Conservation (phyloP, 2,329 filamentous ascomycete genomes). For the Colletotrichum sansevieriae region DNA sequence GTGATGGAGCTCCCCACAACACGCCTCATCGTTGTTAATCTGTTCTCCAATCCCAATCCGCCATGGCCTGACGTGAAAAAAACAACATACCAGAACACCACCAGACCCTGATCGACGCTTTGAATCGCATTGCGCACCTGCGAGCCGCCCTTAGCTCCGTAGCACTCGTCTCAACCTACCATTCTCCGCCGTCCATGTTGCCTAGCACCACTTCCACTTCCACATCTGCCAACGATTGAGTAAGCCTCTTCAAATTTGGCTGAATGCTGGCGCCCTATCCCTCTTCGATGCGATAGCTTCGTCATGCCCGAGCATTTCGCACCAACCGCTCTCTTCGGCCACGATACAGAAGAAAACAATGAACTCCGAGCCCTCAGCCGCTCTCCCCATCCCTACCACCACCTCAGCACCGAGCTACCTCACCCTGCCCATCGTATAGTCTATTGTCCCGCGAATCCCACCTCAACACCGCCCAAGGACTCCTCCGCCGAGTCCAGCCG, state of each 20-base stretch:
- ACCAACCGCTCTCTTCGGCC: constrained; percentile 50
- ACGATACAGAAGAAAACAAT: constrained; percentile 53
- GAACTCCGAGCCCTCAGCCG: constrained; percentile 66
- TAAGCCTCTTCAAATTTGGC: constrained; percentile 9
- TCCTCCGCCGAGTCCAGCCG: constrained; percentile 44
- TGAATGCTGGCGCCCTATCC: constrained; percentile 24
- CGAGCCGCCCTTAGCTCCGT: constrained; percentile 7
- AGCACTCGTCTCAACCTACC: not conserved
- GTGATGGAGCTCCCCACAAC: constrained; percentile 41
- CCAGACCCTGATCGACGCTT: not conserved
- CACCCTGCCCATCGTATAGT: constrained; percentile 59
- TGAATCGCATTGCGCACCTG: constrained; percentile 5
- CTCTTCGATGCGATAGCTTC: constrained; percentile 46
- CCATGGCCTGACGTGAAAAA: constrained; percentile 35
- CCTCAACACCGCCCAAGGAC: constrained; percentile 32
- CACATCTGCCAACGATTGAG: not conserved
- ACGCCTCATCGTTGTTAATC: constrained; percentile 15
- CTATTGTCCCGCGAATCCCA: constrained; percentile 42
- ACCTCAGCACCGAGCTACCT: constrained; percentile 67
- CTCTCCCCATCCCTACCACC: constrained; percentile 77
- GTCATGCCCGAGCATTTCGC: constrained; percentile 63
- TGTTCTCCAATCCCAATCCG: constrained; percentile 14
- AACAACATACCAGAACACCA: constrained; percentile 19
- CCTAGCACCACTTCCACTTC: constrained; percentile 12
- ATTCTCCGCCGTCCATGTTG: constrained; percentile 16